A percentile compares a stretch with the other conserved stretches of the same genome.
These are phyloP conservation scores for Trichosporon asahii DNA, from an alignment of 1,284 basidiomycete genomes.

Conservation along the genomic window DNA sequence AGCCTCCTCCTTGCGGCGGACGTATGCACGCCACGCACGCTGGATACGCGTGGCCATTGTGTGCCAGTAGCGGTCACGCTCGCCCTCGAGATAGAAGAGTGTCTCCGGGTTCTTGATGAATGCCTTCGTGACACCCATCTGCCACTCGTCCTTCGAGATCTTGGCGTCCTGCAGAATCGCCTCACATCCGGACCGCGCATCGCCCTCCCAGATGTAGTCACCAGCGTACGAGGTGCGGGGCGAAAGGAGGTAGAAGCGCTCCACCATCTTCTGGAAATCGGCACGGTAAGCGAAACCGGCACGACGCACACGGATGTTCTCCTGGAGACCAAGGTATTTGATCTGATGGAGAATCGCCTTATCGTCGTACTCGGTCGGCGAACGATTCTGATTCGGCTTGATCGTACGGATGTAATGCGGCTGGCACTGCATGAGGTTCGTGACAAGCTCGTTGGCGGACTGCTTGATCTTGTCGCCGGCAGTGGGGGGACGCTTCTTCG, in stretches of 20 bases:
- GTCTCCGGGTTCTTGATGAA: conserved; percentile 99
- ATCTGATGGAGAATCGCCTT: conserved; percentile 97
- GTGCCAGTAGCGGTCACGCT: conserved; percentile 99
- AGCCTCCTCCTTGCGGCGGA: conserved; percentile 92
- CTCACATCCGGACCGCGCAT: conserved; percentile 86
- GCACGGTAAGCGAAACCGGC: conserved; percentile 93
- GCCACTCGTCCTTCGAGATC: conserved; percentile 96
- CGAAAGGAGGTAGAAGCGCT: conserved; percentile 93
- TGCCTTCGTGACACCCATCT: conserved; percentile 97
- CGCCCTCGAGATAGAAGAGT: conserved; percentile 97
- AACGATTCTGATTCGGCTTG: conserved; percentile 98
- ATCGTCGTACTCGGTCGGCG: conserved; percentile 83
- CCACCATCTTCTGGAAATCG: conserved; percentile 94
- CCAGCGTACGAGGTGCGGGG: conserved; percentile 95
- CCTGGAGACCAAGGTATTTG: conserved; percentile 97
- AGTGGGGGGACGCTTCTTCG: conserved; percentile 96
- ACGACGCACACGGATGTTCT: conserved; percentile 95
- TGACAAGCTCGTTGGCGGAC: conserved; percentile 90
- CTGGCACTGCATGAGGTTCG: conserved; percentile 92
- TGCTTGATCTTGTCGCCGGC: conserved; percentile 96
- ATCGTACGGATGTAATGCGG: conserved; percentile 99
- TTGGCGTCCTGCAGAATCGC: conserved; percentile 91
- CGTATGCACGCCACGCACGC: conserved; percentile 91
- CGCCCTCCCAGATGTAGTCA: conserved; percentile 95
- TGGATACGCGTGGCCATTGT: conserved; percentile 98